Evolutionary conservation across 805 yeast genomes (phyloP).

Genomic region (Saccharomyces jurei): DNA sequence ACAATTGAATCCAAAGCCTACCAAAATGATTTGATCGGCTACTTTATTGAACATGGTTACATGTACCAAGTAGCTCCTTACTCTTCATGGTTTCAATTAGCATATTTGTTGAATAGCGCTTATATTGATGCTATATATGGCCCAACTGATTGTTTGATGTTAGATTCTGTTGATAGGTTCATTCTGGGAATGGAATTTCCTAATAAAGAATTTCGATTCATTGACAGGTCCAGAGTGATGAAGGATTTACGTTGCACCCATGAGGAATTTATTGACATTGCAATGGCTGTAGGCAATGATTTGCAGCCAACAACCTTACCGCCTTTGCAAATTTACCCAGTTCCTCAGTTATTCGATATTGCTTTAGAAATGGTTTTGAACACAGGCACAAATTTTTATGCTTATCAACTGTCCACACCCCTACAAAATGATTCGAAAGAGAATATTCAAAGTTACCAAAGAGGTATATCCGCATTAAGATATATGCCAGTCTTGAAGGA

Average conservation of each 20-base stretch:
- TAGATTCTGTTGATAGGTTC: constrained; percentile 56
- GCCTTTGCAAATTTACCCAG: constrained; percentile 32
- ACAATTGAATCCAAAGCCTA: constrained; percentile 45
- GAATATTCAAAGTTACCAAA: constrained; percentile 43
- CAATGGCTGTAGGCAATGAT: constrained; percentile 72
- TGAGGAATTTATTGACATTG: constrained; percentile 65
- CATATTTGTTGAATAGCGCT: constrained; percentile 51
- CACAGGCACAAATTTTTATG: constrained; percentile 40
- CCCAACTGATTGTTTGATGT: constrained; percentile 68
- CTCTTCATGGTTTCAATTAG: constrained; percentile 69
- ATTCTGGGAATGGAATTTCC: constrained; percentile 65
- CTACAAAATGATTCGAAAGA: constrained; percentile 32
- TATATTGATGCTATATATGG: constrained; percentile 74
- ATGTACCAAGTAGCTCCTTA: constrained; percentile 78
- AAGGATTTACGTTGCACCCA: constrained; percentile 52
- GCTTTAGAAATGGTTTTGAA: constrained; percentile 34
- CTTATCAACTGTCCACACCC: constrained; percentile 36
- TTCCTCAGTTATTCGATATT: constrained; percentile 27
- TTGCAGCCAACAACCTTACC: constrained; percentile 61
- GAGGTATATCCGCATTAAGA: constrained; percentile 60
- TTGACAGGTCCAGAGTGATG: constrained; percentile 52
- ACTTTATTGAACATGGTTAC: constrained; percentile 46
- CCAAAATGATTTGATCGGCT: constrained; percentile 46
- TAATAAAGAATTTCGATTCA: constrained; percentile 54
- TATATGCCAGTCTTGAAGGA: constrained; percentile 66